These are phyloP conservation scores for Naumovozyma castellii DNA, from an alignment of 805 yeast species.

Conservation along the genomic window DNA sequence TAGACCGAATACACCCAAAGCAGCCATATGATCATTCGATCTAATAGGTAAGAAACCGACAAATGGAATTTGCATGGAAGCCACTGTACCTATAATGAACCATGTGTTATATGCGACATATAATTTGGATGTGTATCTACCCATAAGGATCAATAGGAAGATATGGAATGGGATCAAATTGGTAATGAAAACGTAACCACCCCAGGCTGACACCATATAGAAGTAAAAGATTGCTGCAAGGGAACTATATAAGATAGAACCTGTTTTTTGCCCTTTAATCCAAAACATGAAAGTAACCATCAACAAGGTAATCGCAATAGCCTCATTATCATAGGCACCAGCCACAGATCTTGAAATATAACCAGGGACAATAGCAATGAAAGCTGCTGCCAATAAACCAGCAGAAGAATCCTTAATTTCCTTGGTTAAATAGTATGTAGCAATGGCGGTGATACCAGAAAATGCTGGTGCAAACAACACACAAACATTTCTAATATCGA, in stretches of 20 bases:
- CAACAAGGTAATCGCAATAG: constrained; percentile 89
- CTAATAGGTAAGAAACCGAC: constrained; percentile 96
- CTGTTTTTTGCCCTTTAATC: constrained; percentile 89
- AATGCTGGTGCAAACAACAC: constrained; percentile 95
- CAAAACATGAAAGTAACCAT: constrained; percentile 94
- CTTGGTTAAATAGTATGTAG: constrained; percentile 75
- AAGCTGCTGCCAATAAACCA: constrained; percentile 84
- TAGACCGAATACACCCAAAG: constrained; percentile 93
- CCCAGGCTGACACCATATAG: constrained; percentile 99
- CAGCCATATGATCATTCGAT: constrained; percentile 97
- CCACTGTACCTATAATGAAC: constrained; percentile 95
- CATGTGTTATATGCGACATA: constrained; percentile 92
- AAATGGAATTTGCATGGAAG: constrained; percentile 98
- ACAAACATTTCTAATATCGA: constrained; percentile 92
- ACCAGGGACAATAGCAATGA: constrained; percentile 97
- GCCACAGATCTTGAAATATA: constrained; percentile 97
- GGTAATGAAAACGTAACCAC: constrained; percentile 98
- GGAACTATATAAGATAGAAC: constrained; percentile 77
- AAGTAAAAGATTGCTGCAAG: constrained; percentile 83
- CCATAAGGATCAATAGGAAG: constrained; percentile 84
- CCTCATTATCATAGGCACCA: constrained; percentile 97
- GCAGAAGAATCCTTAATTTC: constrained; percentile 88
- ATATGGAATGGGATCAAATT: constrained; percentile 94
- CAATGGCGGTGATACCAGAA: constrained; percentile 83
- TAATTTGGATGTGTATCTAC: constrained; percentile 73